These are phyloP conservation scores for Psilocybe subaeruginosa DNA, from an alignment of 768 basidiomycete genomes.

Conservation along the genomic window DNA sequence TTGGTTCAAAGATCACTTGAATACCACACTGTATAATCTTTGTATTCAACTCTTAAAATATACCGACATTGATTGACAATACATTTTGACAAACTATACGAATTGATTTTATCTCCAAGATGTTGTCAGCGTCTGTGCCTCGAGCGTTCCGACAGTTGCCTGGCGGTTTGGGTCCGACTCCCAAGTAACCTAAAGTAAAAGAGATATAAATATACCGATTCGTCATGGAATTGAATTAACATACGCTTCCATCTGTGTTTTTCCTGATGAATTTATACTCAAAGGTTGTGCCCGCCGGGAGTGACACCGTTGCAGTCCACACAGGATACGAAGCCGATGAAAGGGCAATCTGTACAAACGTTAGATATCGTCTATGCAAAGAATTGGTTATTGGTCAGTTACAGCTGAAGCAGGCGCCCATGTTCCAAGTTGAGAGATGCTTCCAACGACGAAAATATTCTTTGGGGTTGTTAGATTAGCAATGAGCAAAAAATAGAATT, in stretches of 20 bases:
- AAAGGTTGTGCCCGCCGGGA: conserved; percentile 54
- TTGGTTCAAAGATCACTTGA: too few species aligned
- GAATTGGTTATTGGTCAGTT: conserved; percentile 22
- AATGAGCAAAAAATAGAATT: neutral
- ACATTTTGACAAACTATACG: neutral
- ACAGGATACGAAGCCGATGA: conserved; percentile 55
- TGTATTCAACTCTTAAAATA: too few species aligned
- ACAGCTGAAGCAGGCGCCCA: conserved; percentile 56
- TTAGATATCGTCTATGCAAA: too few species aligned
- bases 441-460: conserved; percentile 66
- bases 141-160: conserved; percentile 42
- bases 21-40: too few species aligned
- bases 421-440: conserved; percentile 53
- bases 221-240: neutral
- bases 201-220: neutral
- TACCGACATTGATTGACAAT: too few species aligned
- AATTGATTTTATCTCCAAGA: conserved; percentile 15
- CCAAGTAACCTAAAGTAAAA: conserved; percentile 49
- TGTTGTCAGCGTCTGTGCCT: conserved; percentile 24
- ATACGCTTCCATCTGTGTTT: conserved; percentile 28
- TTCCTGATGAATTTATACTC: conserved; percentile 67
- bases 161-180: conserved; percentile 64
- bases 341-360: conserved; percentile 41
- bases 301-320: conserved; percentile 53
- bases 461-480: conserved; percentile 22